Evolutionary conservation across 2,329 filamentous ascomycete genomes (phyloP), one percentile per base, ranked within the genome.

Genomic region (Plenodomus tracheiphilus): DNA sequence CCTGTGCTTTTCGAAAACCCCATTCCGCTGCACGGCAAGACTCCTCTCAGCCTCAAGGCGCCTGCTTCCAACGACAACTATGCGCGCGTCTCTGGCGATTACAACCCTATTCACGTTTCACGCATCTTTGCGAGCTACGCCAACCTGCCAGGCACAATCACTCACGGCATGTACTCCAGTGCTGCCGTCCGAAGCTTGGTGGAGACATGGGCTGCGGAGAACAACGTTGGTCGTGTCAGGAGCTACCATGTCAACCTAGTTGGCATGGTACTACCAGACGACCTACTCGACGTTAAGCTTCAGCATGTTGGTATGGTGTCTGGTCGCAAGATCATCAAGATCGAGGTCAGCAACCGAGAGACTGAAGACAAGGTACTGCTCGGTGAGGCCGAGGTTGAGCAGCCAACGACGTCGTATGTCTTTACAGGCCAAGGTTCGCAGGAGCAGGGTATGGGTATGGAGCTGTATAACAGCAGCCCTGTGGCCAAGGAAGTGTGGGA

Each of bases 391-490:
- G 94, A 99, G 75, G 91, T 99, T 49, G 94, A 99, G 76, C 94
- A 99, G 73, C 95, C 95, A 7, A 91, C 94, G 28, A 96, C 93
- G 2, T 87, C 94, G 4, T 99, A 99, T 67, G 91, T 99, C 62
- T 99, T 99, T 76, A 99, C 95, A 56, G 94, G 94, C 47, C 94
- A 99, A 75, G 94, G 94, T 64, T 97, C 92, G 42, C 95, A 99
- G 75, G 94, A 99, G 75, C 94, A 99, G 74, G 94, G 94, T 54
- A 99, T 99, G 94, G 94, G 94, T 76, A 99, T 99, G 94, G 94
- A 97, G 68, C 82, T 99, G 43, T 99, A 99, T 73, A 88, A 82
- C 66, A 96, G 87, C 81, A 97, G 94, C 72, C 80, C 87, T 32
- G 94, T 99, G 17, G 95, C 94, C 54, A 92, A 91, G 78, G 93